Evolutionary conservation across 192 early-diverging fungal species (phyloP), one percentile per base, ranked within the genome.

Genomic region (Jimgerdemannia flammicorona): DNA sequence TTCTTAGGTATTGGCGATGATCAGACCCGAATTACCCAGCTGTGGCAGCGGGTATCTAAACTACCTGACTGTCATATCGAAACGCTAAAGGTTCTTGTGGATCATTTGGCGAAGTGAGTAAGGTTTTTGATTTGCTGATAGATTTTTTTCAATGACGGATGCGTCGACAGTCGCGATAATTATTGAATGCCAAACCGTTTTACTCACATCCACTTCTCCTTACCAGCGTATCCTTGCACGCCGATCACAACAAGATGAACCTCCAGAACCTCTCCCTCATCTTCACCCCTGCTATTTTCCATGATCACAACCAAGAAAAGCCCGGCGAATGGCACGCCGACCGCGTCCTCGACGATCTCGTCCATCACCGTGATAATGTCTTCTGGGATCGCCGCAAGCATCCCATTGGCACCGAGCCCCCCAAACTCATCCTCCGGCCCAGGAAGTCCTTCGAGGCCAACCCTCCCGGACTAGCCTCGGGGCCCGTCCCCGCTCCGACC

Each of bases 241-340:
- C 84, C 18, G 83, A 85, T 19, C 72, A 78, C 19, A 92, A 92
- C 84, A 92, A 92, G 70, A 92, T 92, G 90, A 85, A 81, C 7
- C 75, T 85, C 3, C 79, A 79, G 39, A 92, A 92, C 74, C 44
- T 92, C 1, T 86, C 86, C 3, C 74, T 91, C 69, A 83, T 92
- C 19, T 92, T 92, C 72, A 86, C 86, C 4, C 86, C 89, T 0
- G 88, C 90, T 3, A 82, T 91, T 39, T 92, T 92, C 78, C 87
- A 89, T 41, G 86, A 88, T 63, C 84, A 84, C 40, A 84, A 82
- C n/a, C 84, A 83, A 3, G 72, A 77, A 41, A 64, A 43, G 14
- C 75, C 78, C 10, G 81, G 77, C n/a, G 81, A 83, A 77, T 83
- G 78, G 77, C 43, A 44, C 20, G 69, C 68, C 8, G 81, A 83